Percentiles rank a stretch among this genome's conserved stretches.
Evolutionary conservation across 495 filamentous ascomycete genomes (phyloP).

Genomic region (Pseudotulostoma volvatum): DNA sequence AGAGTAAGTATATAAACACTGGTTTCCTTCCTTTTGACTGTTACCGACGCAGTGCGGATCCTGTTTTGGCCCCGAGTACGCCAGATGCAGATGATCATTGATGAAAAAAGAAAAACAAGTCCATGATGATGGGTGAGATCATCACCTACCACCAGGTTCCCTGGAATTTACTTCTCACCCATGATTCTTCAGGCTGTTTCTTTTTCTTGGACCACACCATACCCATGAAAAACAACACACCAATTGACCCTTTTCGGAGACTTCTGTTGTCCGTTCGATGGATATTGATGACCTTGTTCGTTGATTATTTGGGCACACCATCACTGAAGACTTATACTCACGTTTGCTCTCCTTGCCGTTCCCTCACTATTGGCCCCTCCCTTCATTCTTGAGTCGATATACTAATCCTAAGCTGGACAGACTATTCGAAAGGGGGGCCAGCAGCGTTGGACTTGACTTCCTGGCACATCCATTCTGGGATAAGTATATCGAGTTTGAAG

Average conservation of each 20-base stretch:
- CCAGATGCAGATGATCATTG: constrained; percentile 7
- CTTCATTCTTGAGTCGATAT: constrained; percentile 5
- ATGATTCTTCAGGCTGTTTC: constrained; percentile 36
- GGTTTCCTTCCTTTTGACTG: constrained; percentile 50
- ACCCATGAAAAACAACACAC: constrained; percentile 16
- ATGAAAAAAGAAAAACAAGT: too few relatives aligned
- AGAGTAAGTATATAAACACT: constrained; percentile 81
- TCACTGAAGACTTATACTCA: constrained; percentile 34
- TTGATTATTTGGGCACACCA: constrained; percentile 25
- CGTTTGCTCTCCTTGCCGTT: constrained; percentile 29
- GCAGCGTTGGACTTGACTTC: constrained; percentile 80
- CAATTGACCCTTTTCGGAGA: constrained; percentile 17
- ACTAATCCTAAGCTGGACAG: constrained; percentile 35
- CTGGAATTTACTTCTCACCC: constrained; percentile 40
- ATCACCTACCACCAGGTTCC: constrained; percentile 24
- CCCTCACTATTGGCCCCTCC: constrained; percentile 16
- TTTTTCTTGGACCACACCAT: constrained; percentile 13
- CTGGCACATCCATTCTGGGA: constrained; percentile 95
- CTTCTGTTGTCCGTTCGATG: constrained; percentile 19
- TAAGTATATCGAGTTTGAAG: constrained; percentile 94
- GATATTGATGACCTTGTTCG: constrained; percentile 19
- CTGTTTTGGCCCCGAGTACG: constrained; percentile 18
- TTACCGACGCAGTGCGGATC: constrained; percentile 26
- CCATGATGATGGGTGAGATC: constrained; percentile 40
- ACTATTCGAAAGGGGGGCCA: constrained; percentile 82